These are phyloP conservation scores for Penicillium longicatenatum DNA, from an alignment of 495 filamentous ascomycete species.

Conservation along the genomic window DNA sequence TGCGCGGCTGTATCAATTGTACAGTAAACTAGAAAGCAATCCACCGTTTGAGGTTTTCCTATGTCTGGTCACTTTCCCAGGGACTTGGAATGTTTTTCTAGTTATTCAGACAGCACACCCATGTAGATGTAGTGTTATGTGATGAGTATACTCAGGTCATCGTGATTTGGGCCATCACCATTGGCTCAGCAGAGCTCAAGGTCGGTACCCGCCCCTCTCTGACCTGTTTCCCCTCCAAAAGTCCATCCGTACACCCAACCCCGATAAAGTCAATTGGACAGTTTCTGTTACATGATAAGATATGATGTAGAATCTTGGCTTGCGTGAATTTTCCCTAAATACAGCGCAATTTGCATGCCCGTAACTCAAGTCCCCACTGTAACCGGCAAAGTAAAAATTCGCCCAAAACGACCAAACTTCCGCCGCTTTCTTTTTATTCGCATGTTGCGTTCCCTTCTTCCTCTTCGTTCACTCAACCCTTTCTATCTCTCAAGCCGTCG, in stretches of 20 bases:
- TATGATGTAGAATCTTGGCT: background rate
- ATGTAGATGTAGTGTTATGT: background rate
- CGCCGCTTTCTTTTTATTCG: conserved; percentile 30
- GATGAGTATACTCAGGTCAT: conserved; percentile 14
- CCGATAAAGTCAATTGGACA: conserved; percentile 1
- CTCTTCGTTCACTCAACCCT: conserved; percentile 11
- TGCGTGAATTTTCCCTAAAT: conserved; percentile 1
- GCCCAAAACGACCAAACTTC: conserved; percentile 33
- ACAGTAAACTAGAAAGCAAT: conserved; percentile 55
- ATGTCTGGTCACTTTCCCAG: conserved; percentile 14
- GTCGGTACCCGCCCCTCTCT: background rate
- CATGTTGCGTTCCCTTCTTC: conserved; percentile 30
- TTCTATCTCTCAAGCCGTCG: conserved; percentile 5
- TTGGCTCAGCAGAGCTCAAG: conserved; percentile 16
- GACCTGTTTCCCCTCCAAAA: background rate
- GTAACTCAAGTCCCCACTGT: conserved; percentile 20
- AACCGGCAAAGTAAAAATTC: conserved; percentile 21
- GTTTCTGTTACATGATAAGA: conserved; percentile 1
- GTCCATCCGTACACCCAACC: background rate
- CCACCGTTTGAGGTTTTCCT: conserved; percentile 36
- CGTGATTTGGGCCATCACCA: conserved; percentile 20
- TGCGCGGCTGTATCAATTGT: conserved; percentile 39
- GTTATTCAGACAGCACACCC: background rate
- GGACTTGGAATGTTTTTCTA: background rate
- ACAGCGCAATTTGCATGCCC: background rate